These are phyloP conservation scores for Sphagnurus paluster DNA, from an alignment of 1,284 basidiomycete genomes.

Conservation along the genomic window DNA sequence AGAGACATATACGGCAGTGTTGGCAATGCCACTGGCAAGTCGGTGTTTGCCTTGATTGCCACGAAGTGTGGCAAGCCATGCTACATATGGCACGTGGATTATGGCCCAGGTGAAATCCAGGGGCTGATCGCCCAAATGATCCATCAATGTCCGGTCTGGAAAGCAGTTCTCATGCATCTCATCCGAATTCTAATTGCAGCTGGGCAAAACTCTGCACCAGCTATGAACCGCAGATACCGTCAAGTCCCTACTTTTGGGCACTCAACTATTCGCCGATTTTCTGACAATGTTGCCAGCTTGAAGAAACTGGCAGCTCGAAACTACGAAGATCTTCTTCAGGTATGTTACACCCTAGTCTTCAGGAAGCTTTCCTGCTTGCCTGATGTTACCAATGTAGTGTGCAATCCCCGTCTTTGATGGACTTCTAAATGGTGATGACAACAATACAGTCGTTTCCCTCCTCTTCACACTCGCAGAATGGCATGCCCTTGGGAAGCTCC, in stretches of 20 bases:
- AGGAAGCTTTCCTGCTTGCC: not conserved
- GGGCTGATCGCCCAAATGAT: too few species aligned
- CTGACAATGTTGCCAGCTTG: slow-evolving; percentile 11
- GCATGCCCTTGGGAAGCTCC: slow-evolving; percentile 35
- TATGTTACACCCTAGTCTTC: not conserved
- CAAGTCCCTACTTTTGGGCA: slow-evolving; percentile 23
- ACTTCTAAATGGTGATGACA: slow-evolving; percentile 25
- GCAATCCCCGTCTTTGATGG: slow-evolving; percentile 34
- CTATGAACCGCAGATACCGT: slow-evolving; percentile 21
- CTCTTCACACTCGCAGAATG: slow-evolving; percentile 21
- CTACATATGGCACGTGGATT: too few species aligned
- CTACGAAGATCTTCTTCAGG: slow-evolving; percentile 28
- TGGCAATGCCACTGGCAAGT: too few species aligned
- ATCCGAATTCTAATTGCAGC: slow-evolving; percentile 10
- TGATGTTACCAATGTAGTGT: slow-evolving; percentile 23
- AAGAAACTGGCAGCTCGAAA: slow-evolving; percentile 29
- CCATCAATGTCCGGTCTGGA: slow-evolving; percentile 23
- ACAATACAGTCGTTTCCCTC: slow-evolving; percentile 14
- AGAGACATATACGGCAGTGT: not conserved
- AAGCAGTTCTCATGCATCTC: slow-evolving; percentile 22
- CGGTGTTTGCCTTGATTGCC: too few species aligned
- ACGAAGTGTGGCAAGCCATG: too few species aligned
- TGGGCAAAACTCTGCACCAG: not conserved
- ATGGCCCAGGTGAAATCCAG: too few species aligned
- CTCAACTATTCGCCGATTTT: slow-evolving; percentile 15